Conservation (phyloP, 768 basidiomycete species). For the Lactifluus echinatus region DNA sequence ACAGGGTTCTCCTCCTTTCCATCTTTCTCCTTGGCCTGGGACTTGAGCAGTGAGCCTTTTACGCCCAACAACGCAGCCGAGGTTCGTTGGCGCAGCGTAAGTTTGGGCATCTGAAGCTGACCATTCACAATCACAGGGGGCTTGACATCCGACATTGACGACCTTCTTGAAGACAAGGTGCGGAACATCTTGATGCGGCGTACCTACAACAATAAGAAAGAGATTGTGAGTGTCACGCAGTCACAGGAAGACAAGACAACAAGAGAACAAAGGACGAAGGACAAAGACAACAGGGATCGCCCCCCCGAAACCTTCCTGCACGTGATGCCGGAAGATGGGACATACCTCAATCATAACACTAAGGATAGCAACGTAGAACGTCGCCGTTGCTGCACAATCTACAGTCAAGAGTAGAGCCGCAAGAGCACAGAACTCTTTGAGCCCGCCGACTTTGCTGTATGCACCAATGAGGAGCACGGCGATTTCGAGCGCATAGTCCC, state of each 20-base stretch:
- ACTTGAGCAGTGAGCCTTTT: slow-evolving; percentile 40
- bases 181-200: slow-evolving; percentile 61
- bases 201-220: slow-evolving; percentile 37
- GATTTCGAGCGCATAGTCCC: slow-evolving; percentile 91
- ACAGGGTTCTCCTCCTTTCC: slow-evolving; percentile 69
- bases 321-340: slow-evolving; percentile 1
- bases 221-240: slow-evolving; percentile 4
- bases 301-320: slow-evolving; percentile 5
- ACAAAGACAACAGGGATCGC: too few relatives aligned
- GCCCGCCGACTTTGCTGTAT: slow-evolving; percentile 75
- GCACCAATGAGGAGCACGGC: slow-evolving; percentile 84
- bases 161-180: slow-evolving; percentile 34
- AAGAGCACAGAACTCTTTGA: slow-evolving; percentile 90
- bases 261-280: neutral
- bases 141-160: slow-evolving; percentile 22
- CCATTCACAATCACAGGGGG: slow-evolving; percentile 18
- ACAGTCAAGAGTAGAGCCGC: slow-evolving; percentile 81
- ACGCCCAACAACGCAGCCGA: slow-evolving; percentile 33
- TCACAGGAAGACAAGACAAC: neutral
- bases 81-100: slow-evolving; percentile 24
- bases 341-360: slow-evolving; percentile 93
- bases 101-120: slow-evolving; percentile 20
- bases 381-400: slow-evolving; percentile 84
- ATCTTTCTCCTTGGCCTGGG: slow-evolving; percentile 28
- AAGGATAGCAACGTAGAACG: slow-evolving; percentile 82